Evolutionary conservation across 768 basidiomycete species (phyloP).

Genomic region (Xerocomellus chrysenteron): DNA sequence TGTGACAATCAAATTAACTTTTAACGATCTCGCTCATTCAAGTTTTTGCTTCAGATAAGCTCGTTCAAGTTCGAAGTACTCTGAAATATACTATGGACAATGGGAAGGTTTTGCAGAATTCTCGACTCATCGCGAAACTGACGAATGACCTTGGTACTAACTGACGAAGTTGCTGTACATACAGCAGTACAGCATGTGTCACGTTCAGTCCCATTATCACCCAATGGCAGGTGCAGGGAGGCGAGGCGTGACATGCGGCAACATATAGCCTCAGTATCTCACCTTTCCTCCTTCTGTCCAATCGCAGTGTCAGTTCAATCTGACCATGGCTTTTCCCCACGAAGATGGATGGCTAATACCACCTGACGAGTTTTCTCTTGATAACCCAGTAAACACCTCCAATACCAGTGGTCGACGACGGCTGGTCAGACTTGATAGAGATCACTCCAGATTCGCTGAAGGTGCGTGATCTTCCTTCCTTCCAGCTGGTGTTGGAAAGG

Average conservation of each 20-base stretch:
- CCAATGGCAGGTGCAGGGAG: constrained; percentile 2
- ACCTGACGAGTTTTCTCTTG: constrained; percentile 37
- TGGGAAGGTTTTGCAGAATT: no score
- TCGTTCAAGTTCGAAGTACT: no score
- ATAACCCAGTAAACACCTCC: constrained; percentile 40
- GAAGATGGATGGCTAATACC: constrained; percentile 26
- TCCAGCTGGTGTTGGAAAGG: neutral
- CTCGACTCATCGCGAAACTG: no score
- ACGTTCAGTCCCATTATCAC: neutral
- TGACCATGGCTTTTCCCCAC: constrained; percentile 18
- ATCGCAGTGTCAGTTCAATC: constrained; percentile 2
- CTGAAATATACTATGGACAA: no score
- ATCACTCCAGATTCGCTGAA: constrained; percentile 37
- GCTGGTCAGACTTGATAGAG: constrained; percentile 39
- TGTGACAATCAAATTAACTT: no score
- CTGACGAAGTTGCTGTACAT: no score
- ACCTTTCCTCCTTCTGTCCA: neutral
- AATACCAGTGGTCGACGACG: constrained; percentile 37
- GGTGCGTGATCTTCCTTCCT: constrained; percentile 33
- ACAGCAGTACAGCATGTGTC: no score
- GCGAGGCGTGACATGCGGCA: no score
- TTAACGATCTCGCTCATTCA: no score
- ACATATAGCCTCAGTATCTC: neutral
- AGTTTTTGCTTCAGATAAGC: no score
- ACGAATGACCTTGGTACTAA: no score